Evolutionary conservation across 176 grass and related monocot genomes (phyloP), one percentile per base, ranked within the genome.

Genomic region (Bolboschoenus planiculmis): DNA sequence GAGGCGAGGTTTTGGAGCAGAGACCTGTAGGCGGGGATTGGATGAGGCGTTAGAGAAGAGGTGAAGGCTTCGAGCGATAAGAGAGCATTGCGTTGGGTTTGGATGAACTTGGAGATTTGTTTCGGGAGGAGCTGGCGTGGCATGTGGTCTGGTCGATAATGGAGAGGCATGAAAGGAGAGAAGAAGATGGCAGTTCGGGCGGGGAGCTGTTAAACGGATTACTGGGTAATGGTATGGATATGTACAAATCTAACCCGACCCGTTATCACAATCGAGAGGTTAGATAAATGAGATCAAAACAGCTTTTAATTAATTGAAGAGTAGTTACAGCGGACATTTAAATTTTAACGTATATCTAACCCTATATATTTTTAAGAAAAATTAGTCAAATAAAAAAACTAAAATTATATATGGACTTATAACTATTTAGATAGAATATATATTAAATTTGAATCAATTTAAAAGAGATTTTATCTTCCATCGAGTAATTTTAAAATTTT

Each of bases 1-100:
- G 84, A 87, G 66, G 72, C 83, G 8, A 90, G 91, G 16, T 85
- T 85, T 68, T 79, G 79, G 79, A 90, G 78, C 31, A 90, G 91
- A 2, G 63, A 33, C 80, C 72, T 66, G 84, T 89, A 91, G 5
- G 86, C 57, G 78, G 84, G 78, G 35, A 90, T 65, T 48, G 84
- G 35, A 4, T 81, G 79, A 47, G 56, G 59, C 1, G 79, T 64
- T 44, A 3, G 23, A 1, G 79, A 81, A 81, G 56, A 43, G 37
- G 57, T 29, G 79, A 81, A 61, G 56, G 79, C 59, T 81, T 59
- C 30, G 10, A 81, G 36, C 18, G 79, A 81, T 30, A 81, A 33
- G 23, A 46, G 79, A 47, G 7, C 21, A 23, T 81, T 81, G 23
- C 57, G 44, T 47, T 81, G 79, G 20, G 79, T 81, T 64, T 44